These are phyloP conservation scores for Solanum acaule DNA, from an alignment of 257 asterid genomes.

Conservation along the genomic window DNA sequence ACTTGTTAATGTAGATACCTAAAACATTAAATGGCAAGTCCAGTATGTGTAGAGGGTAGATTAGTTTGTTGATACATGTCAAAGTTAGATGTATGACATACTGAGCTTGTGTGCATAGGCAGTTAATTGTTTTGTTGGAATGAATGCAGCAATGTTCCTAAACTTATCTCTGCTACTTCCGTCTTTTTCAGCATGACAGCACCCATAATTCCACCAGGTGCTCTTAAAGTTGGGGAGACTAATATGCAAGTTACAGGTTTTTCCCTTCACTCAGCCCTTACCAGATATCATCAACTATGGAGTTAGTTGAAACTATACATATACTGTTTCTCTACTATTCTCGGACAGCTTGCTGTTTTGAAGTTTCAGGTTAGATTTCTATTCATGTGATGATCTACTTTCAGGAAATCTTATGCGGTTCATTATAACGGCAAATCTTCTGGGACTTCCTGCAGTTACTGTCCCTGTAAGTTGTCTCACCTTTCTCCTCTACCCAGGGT, in stretches of 20 bases:
- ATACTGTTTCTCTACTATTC: not conserved
- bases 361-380: not conserved
- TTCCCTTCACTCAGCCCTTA: not conserved
- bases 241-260: slow-evolving; percentile 57
- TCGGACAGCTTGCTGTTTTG: not conserved
- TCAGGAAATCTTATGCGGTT: slow-evolving; percentile 89
- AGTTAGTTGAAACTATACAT: not conserved
- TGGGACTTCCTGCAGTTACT: slow-evolving; percentile 92
- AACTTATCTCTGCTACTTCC: not conserved
- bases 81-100: not conserved
- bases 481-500: not conserved
- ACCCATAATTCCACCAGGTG: slow-evolving; percentile 78
- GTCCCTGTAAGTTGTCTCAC: slow-evolving; percentile 60
- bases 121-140: not conserved
- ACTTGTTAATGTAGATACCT: not conserved
- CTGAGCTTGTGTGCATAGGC: not conserved
- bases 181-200: slow-evolving; percentile 70
- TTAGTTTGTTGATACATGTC: not conserved
- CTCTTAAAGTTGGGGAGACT: slow-evolving; percentile 76
- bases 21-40: not conserved
- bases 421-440: slow-evolving; percentile 67
- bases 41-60: not conserved
- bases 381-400: not conserved
- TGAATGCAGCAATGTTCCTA: not conserved
- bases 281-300: not conserved